Base-by-base conservation (phyloP, 768 basidiomycete species). In the Suillus subalutaceus region DNA sequence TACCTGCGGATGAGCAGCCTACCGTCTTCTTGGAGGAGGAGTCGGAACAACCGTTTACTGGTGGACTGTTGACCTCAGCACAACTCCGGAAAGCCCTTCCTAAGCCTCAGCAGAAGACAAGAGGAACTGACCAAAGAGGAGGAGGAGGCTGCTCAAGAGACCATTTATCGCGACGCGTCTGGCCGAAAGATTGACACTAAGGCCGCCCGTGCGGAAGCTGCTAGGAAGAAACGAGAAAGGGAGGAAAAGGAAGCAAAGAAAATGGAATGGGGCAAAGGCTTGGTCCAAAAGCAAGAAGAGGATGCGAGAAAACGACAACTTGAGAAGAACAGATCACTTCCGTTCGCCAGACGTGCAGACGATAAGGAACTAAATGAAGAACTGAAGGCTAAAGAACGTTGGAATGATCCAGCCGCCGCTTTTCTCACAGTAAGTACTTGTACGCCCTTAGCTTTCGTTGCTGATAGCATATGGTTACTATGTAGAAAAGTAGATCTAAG, bases 241-340 rank as follows among this genome's bases (percentile, higher is more conserved):
- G 90, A 96, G 75, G 93, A 97, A 79, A 88, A 87, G 73, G 94
- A 97, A 73, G 91, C 91, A 60, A 81, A 86, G 74, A 96, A 94
- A 81, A 95, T 97, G 93, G 93, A 97, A 75, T 99, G 97, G 97
- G 95, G 94, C 1, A 99, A 97, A 78, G 97, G 97, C 38, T 73
- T 99, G 43, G 91, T 95, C 46, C 97, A 99, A 80, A 81, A 89
- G 66, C 90, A 93, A 30, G 92, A 96, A 66, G 80, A 83, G 62
- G 93, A 96, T 78, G 86, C 85, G 73, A 80, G 82, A 74, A 85
- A 79, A 72, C 72, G 77, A 65, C 88, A 94, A 65, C 74, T 93
- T 72, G 90, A 93, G 76, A 88, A 86, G 70, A 88, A 90, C 77
- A 85, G 81, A 66, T 79, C 79, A 15, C 83, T 82, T 66, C 84